Evolutionary conservation across 1,139 yeast genomes (phyloP).

Genomic region (Geotrichum klebahnii): DNA sequence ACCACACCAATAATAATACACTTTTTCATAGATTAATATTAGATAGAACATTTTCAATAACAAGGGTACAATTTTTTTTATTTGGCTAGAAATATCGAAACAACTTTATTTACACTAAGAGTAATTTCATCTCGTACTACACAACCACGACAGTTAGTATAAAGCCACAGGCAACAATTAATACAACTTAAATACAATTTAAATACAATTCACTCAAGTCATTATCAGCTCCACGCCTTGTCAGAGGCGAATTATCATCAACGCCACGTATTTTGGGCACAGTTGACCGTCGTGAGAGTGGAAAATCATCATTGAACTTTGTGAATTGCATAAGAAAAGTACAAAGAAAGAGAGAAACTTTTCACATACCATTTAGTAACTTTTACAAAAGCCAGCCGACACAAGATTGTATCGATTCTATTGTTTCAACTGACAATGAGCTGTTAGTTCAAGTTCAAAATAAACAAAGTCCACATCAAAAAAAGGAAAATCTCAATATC

Average conservation of each 20-base stretch:
- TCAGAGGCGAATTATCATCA: conserved; percentile 98
- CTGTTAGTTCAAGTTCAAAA: not conserved
- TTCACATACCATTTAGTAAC: not conserved
- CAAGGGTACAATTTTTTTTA: too few species aligned
- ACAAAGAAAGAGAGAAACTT: conserved; percentile 3
- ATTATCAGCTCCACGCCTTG: conserved; percentile 92
- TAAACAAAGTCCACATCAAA: too few species aligned
- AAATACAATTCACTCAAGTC: not conserved
- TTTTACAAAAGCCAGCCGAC: too few species aligned
- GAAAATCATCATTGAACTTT: conserved; percentile 67
- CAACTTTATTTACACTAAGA: too few species aligned
- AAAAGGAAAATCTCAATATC: conserved; percentile 16
- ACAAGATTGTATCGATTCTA: too few species aligned
- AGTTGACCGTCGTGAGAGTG: conserved; percentile 99
- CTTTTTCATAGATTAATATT: too few species aligned
- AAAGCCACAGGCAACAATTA: conserved; percentile 9
- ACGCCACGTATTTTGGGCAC: conserved; percentile 76
- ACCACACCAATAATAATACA: not conserved
- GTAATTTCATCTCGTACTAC: too few species aligned
- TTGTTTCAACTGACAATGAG: conserved; percentile 10
- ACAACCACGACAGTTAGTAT: not conserved
- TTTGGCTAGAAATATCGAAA: too few species aligned
- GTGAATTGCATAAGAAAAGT: conserved; percentile 1
- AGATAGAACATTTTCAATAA: too few species aligned
- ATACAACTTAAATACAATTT: conserved; percentile 6